Percentiles rank a stretch among this genome's conserved stretches.
These are phyloP conservation scores for Populus hybrid DNA, from an alignment of 441 rosid species.

Conservation along the genomic window DNA sequence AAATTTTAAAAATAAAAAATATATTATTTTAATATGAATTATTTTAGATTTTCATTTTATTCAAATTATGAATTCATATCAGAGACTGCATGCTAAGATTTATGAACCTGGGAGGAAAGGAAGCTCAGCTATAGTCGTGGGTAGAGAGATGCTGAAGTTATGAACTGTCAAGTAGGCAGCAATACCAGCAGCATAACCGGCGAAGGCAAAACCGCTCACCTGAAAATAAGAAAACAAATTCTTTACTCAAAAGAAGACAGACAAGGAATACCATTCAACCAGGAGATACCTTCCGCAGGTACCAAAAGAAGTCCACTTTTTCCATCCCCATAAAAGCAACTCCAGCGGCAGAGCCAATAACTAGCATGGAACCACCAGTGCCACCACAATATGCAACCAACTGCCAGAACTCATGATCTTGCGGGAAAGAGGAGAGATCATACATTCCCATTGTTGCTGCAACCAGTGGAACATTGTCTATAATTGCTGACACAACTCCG, in stretches of 20 bases:
- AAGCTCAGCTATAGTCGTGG: conserved; percentile 68
- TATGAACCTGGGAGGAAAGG: conserved; percentile 74
- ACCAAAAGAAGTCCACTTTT: conserved; percentile 93
- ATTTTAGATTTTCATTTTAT: no score
- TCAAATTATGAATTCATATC: background rate
- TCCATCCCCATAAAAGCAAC: conserved; percentile 97
- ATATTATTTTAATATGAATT: no score
- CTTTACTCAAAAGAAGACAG: background rate
- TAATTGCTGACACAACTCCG: conserved; percentile 81
- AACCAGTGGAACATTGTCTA: conserved; percentile 88
- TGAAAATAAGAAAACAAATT: conserved; percentile 23
- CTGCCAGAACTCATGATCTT: conserved; percentile 92
- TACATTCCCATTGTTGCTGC: conserved; percentile 99
- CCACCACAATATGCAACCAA: conserved; percentile 89
- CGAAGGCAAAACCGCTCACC: conserved; percentile 93
- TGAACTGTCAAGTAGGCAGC: conserved; percentile 64
- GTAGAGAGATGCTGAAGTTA: conserved; percentile 49
- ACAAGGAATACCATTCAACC: background rate
- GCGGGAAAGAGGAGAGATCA: conserved; percentile 77
- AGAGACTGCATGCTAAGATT: background rate
- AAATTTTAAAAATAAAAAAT: no score
- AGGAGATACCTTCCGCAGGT: conserved; percentile 61
- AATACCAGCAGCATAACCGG: conserved; percentile 89
- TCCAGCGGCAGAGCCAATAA: conserved; percentile 89
- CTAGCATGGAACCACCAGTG: conserved; percentile 76